phyloP scores from a whole-genome alignment of 2,329 filamentous ascomycete species.

The Colletotrichum lindemuthianum region DNA sequence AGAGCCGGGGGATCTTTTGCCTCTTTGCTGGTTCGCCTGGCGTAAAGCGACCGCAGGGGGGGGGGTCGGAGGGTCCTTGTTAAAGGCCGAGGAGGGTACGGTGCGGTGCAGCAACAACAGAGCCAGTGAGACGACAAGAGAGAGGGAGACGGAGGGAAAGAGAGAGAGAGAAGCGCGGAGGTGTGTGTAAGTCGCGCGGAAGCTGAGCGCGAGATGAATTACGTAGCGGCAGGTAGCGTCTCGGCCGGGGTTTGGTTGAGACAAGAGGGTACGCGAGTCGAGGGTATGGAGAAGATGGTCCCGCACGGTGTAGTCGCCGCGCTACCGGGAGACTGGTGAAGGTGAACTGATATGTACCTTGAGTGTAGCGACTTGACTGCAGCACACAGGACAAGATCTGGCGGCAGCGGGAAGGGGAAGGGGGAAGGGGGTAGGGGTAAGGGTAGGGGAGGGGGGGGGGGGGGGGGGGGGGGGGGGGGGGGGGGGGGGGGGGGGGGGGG shows the following conservation, averaged over 20 bases:
- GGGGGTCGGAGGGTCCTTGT: slow-evolving; percentile 32
- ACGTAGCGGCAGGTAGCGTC: slow-evolving; percentile 37
- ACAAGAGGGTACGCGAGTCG: slow-evolving; percentile 36
- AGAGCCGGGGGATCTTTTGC: slow-evolving; percentile 34
- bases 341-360: too few species aligned
- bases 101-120: slow-evolving; percentile 18
- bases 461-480: too few species aligned
- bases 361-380: not conserved
- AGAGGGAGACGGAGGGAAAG: not conserved
- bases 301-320: slow-evolving; percentile 34
- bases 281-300: slow-evolving; percentile 27
- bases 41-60: slow-evolving; percentile 6
- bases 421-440: too few species aligned
- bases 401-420: slow-evolving; percentile 26
- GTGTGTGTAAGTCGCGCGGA: slow-evolving; percentile 34
- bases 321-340: slow-evolving; percentile 24
- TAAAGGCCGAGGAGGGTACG: slow-evolving; percentile 34
- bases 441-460: too few species aligned
- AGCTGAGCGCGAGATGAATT: slow-evolving; percentile 36
- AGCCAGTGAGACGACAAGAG: slow-evolving; percentile 3
- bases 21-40: slow-evolving; percentile 33
- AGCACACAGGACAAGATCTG: slow-evolving; percentile 29
- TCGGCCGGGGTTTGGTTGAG: slow-evolving; percentile 35
- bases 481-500: too few species aligned
- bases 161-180: slow-evolving; percentile 3